These are phyloP conservation scores for Petunia axillaris DNA, from an alignment of 257 asterid species.

Conservation along the genomic window DNA sequence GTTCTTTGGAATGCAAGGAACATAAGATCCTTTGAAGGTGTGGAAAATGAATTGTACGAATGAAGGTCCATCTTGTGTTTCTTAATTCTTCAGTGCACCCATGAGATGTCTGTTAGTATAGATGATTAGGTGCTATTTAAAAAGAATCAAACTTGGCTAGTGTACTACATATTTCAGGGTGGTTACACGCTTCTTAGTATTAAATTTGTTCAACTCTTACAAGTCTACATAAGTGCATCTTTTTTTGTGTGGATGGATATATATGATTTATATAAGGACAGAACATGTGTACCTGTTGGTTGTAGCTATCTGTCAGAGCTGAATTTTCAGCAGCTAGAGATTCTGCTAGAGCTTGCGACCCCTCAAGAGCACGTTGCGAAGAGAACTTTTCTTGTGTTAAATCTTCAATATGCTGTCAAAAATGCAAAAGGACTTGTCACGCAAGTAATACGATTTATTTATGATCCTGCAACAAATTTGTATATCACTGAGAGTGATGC, in stretches of 20 bases:
- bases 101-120: neutral
- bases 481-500: neutral
- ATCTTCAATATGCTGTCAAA: constrained; percentile 91
- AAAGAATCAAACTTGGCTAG: neutral
- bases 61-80: neutral
- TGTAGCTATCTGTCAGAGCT: constrained; percentile 80
- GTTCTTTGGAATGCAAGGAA: neutral
- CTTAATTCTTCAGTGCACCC: neutral
- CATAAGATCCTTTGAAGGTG: neutral
- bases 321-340: constrained; percentile 98
- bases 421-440: constrained; percentile 2
- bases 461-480: neutral
- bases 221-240: neutral
- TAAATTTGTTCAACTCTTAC: neutral
- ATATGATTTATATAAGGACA: neutral
- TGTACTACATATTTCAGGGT: neutral
- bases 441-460: constrained; percentile 8
- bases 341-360: constrained; percentile 81
- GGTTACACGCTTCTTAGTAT: neutral
- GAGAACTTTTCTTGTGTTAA: constrained; percentile 94
- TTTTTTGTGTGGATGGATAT: neutral
- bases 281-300: constrained; percentile 69
- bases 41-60: neutral
- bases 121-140: neutral
- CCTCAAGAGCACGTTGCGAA: constrained; percentile 92